phyloP scores from a whole-genome alignment of 148 eudicot genomes.

The Salicornia ramosissima region DNA sequence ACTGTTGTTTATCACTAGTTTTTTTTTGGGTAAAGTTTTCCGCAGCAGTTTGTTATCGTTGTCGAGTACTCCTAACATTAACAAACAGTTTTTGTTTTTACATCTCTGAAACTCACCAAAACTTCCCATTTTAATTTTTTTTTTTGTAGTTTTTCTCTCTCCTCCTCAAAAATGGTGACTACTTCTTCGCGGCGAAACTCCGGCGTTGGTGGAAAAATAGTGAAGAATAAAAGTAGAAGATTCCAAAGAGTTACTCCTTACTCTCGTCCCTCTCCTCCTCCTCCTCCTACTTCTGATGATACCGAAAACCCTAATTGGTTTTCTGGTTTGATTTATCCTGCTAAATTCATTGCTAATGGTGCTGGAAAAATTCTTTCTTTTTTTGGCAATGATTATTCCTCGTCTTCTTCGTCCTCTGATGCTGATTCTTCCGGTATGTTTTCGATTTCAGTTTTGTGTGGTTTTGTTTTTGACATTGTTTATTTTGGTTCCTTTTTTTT shows the following conservation, averaged over 20 bases:
- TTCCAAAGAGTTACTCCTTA: slow-evolving; percentile 40
- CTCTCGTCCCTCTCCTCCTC: slow-evolving; percentile 45
- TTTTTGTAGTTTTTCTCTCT: no score
- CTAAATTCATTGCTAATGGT: slow-evolving; percentile 57
- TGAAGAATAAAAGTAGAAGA: not conserved
- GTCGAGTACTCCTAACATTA: not conserved
- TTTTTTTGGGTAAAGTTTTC: no score
- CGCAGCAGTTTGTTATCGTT: no score
- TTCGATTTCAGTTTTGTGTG: not conserved
- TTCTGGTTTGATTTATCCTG: slow-evolving; percentile 56
- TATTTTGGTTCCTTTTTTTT: not conserved
- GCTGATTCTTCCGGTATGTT: slow-evolving; percentile 28
- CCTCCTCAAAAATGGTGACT: slow-evolving; percentile 36
- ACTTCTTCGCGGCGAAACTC: slow-evolving; percentile 28
- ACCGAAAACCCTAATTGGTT: slow-evolving; percentile 73
- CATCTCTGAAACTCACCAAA: not conserved
- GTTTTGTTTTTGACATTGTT: not conserved
- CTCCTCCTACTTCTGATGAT: slow-evolving; percentile 17
- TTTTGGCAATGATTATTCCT: slow-evolving; percentile 35
- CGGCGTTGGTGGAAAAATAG: slow-evolving; percentile 60
- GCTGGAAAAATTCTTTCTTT: slow-evolving; percentile 59
- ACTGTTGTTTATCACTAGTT: no score
- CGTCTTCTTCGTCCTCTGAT: slow-evolving; percentile 32
- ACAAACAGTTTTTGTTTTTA: not conserved
- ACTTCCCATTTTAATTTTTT: not conserved